Percentiles rank a stretch among this genome's conserved stretches.
phyloP scores from a whole-genome alignment of 768 basidiomycete species.

The Tephrocybe sp. region DNA sequence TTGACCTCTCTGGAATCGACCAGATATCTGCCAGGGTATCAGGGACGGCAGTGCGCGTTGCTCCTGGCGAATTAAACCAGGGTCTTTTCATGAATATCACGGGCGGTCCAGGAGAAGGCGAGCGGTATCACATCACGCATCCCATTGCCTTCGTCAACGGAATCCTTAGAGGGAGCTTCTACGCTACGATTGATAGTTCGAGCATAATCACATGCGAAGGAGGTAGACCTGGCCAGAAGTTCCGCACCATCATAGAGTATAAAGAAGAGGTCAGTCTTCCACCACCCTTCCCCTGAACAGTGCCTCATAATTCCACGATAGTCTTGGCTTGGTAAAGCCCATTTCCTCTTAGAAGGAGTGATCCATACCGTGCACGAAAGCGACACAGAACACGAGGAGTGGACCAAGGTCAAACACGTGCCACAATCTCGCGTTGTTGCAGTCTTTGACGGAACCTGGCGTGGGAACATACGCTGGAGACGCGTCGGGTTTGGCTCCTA shows the following conservation, averaged over 20 bases:
- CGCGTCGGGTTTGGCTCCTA: constrained; percentile 50
- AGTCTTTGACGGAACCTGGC: constrained; percentile 88
- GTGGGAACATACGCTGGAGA: constrained; percentile 79
- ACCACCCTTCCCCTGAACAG: constrained; percentile 1
- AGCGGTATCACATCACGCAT: constrained; percentile 85
- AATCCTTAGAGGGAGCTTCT: constrained; percentile 87
- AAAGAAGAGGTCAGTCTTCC: constrained; percentile 81
- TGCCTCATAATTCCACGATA: constrained; percentile 18
- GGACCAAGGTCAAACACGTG: constrained; percentile 90
- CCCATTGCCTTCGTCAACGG: constrained; percentile 91
- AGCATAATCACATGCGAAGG: constrained; percentile 82
- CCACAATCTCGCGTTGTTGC: constrained; percentile 77
- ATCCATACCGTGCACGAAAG: constrained; percentile 79
- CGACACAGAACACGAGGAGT: constrained; percentile 62
- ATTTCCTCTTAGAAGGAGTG: constrained; percentile 85
- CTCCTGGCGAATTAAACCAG: constrained; percentile 82
- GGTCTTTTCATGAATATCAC: constrained; percentile 84
- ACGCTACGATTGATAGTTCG: constrained; percentile 81
- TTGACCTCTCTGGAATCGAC: constrained; percentile 81
- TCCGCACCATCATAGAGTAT: constrained; percentile 87
- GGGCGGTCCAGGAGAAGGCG: constrained; percentile 74
- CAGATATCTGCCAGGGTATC: constrained; percentile 93
- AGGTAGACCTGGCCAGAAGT: constrained; percentile 57
- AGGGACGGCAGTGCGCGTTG: constrained; percentile 80
- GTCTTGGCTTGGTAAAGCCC: constrained; percentile 91